phyloP scores from a whole-genome alignment of 2,329 filamentous ascomycete species.

The Aureobasidium pullulans region DNA sequence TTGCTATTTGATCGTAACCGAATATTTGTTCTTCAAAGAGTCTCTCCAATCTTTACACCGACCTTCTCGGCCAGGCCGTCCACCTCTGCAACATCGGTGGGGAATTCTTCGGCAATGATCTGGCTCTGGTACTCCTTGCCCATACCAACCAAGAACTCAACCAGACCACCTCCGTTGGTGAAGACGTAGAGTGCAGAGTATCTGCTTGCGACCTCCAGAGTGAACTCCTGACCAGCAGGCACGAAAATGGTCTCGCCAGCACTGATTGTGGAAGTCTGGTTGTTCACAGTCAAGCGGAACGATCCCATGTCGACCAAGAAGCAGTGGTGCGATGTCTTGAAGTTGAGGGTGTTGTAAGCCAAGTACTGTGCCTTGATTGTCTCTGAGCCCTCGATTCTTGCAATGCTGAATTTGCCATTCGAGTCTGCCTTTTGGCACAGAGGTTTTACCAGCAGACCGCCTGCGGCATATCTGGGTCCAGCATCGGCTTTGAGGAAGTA shows the following conservation, averaged over 20 bases:
- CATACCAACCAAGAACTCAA: conserved; percentile 35
- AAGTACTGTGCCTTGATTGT: conserved; percentile 28
- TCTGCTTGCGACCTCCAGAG: conserved; percentile 37
- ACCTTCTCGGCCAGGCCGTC: not conserved
- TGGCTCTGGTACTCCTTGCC: conserved; percentile 19
- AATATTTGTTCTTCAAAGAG: not conserved
- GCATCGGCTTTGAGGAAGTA: conserved; percentile 49
- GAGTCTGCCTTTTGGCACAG: conserved; percentile 44
- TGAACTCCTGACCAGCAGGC: conserved; percentile 40
- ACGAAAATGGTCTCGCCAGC: conserved; percentile 46
- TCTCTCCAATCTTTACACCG: not conserved
- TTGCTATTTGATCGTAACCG: no score
- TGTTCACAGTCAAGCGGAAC: conserved; percentile 36
- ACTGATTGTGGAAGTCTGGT: conserved; percentile 29
- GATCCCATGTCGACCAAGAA: conserved; percentile 43
- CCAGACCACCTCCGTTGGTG: conserved; percentile 42
- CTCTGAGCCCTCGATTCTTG: conserved; percentile 37
- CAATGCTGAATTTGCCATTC: conserved; percentile 45
- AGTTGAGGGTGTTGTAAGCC: conserved; percentile 23
- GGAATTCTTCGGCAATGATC: conserved; percentile 13
- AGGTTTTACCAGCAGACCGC: conserved; percentile 41
- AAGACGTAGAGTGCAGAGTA: conserved; percentile 44
- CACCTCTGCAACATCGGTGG: not conserved
- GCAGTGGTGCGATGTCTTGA: conserved; percentile 45
- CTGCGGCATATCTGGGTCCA: conserved; percentile 40